Percentiles rank a stretch among this genome's conserved stretches.
phyloP scores from a whole-genome alignment of 2,329 filamentous ascomycete genomes.

The Aurifilum marmelostoma region DNA sequence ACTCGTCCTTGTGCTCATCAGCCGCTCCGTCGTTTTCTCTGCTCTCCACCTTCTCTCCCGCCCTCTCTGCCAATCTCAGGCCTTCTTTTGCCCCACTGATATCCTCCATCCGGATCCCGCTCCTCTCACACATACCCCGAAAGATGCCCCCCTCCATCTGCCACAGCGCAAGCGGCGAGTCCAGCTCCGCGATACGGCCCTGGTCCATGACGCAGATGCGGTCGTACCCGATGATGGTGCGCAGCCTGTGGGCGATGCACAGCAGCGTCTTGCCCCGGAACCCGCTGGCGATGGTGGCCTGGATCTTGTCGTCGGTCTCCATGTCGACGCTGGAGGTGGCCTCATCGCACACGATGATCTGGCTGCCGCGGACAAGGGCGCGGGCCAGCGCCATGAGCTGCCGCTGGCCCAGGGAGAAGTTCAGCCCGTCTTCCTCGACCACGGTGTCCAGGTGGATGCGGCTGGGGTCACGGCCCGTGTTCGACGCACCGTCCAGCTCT shows the following conservation, averaged over 20 bases:
- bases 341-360: conserved; percentile 97
- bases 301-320: conserved; percentile 96
- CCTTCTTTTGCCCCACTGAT: conserved; percentile 50
- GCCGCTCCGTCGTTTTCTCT: conserved; percentile 21
- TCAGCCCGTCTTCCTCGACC: conserved; percentile 93
- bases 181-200: conserved; percentile 85
- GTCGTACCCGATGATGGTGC: conserved; percentile 93
- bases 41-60: not conserved
- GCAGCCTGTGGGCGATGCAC: conserved; percentile 89
- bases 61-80: conserved; percentile 30
- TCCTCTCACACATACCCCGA: conserved; percentile 84
- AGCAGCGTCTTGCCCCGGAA: conserved; percentile 87
- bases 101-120: conserved; percentile 69
- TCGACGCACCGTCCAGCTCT: conserved; percentile 32
- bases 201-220: conserved; percentile 96
- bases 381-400: conserved; percentile 94
- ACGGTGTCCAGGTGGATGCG: conserved; percentile 81
- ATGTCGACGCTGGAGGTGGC: conserved; percentile 93
- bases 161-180: conserved; percentile 74
- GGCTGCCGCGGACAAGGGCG: conserved; percentile 82
- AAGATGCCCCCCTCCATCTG: conserved; percentile 74
- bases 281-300: conserved; percentile 80
- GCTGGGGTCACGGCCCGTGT: conserved; percentile 38
- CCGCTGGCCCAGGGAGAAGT: conserved; percentile 92
- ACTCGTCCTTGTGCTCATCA: conserved; percentile 15